Conservation (phyloP, 495 filamentous ascomycete genomes). For the Penicillium samsonianum region DNA sequence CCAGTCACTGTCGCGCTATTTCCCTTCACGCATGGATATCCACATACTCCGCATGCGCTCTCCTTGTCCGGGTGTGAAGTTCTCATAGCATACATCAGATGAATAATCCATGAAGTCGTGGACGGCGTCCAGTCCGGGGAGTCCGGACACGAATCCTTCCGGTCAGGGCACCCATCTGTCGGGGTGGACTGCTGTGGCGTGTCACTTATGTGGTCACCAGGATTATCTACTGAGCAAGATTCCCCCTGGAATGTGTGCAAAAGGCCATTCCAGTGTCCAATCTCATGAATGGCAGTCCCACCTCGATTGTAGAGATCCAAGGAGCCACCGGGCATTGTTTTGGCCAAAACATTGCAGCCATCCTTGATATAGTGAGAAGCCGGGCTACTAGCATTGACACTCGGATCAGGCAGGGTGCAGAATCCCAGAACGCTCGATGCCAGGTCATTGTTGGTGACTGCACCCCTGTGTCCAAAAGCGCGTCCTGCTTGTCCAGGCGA, state of each 20-base stretch:
- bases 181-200: slow-evolving; percentile 52
- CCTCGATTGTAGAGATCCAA: slow-evolving; percentile 48
- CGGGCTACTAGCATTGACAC: slow-evolving; percentile 37
- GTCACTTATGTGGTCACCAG: slow-evolving; percentile 55
- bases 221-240: slow-evolving; percentile 39
- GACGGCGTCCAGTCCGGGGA: slow-evolving; percentile 48
- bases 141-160: slow-evolving; percentile 51
- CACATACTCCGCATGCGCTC: slow-evolving; percentile 52
- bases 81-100: slow-evolving; percentile 54
- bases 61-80: slow-evolving; percentile 46
- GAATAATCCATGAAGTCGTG: slow-evolving; percentile 61
- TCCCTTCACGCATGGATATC: slow-evolving; percentile 42
- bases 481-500: slow-evolving; percentile 27
- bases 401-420: slow-evolving; percentile 49
- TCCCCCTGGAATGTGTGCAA: slow-evolving; percentile 58
- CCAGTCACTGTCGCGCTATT: slow-evolving; percentile 23
- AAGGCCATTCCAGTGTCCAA: slow-evolving; percentile 62
- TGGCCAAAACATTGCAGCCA: slow-evolving; percentile 55
- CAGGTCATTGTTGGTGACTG: slow-evolving; percentile 19
- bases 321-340: slow-evolving; percentile 51
- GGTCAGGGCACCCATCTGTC: slow-evolving; percentile 51
- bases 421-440: slow-evolving; percentile 47
- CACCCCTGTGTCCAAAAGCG: slow-evolving; percentile 8
- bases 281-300: slow-evolving; percentile 56
- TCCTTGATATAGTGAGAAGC: slow-evolving; percentile 46